These are phyloP conservation scores for Aspergillus nomiae DNA, from an alignment of 2,329 filamentous ascomycete genomes.

Conservation along the genomic window DNA sequence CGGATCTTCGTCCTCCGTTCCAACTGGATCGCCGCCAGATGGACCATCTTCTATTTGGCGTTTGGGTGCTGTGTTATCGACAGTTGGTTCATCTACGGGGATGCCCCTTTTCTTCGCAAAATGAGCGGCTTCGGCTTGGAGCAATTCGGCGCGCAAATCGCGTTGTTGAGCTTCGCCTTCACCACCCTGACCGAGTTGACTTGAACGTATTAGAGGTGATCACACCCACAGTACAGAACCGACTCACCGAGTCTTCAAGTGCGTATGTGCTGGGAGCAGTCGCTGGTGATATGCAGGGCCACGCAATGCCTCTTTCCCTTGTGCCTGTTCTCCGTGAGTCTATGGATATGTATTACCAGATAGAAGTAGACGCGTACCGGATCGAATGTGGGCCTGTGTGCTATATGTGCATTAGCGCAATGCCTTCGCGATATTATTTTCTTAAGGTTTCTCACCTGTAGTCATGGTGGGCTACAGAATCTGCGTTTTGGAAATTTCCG, in stretches of 20 bases:
- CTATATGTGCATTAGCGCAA: conserved; percentile 45
- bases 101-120: conserved; percentile 80
- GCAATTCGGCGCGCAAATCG: conserved; percentile 85
- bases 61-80: conserved; percentile 56
- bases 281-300: conserved; percentile 96
- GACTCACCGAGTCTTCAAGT: conserved; percentile 78
- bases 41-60: conserved; percentile 61
- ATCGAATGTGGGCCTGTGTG: conserved; percentile 90
- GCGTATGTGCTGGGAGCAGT: conserved; percentile 88
- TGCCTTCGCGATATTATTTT: neutral
- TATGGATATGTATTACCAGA: conserved; percentile 25
- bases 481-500: neutral
- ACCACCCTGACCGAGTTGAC: conserved; percentile 86
- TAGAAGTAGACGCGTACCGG: conserved; percentile 60
- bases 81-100: conserved; percentile 47
- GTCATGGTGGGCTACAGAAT: conserved; percentile 36
- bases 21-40: conserved; percentile 36
- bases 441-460: conserved; percentile 36
- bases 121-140: conserved; percentile 84
- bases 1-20: conserved; percentile 63
- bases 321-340: conserved; percentile 59
- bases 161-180: conserved; percentile 69
- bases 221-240: neutral
- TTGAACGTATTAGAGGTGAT: conserved; percentile 34
- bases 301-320: conserved; percentile 90